A percentile compares a stretch with the other conserved stretches of the same genome.
Evolutionary conservation across 768 basidiomycete genomes (phyloP).

Genomic region (Cubamyces lactineus): DNA sequence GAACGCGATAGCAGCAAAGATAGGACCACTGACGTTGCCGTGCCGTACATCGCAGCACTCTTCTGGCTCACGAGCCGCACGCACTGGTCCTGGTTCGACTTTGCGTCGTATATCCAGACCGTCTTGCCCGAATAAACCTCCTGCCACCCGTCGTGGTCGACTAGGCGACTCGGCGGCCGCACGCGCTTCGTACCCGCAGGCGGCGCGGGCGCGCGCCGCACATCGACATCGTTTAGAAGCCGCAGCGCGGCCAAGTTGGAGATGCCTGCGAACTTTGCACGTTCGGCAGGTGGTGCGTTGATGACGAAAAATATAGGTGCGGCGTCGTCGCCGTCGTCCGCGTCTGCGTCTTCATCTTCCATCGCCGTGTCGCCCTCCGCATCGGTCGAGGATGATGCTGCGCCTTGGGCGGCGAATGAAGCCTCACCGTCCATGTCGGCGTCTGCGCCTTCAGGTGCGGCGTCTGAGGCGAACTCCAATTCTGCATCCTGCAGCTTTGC

Average conservation of each 20-base stretch:
- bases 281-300: conserved; percentile 48
- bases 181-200: conserved; percentile 50
- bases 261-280: conserved; percentile 46
- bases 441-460: conserved; percentile 27
- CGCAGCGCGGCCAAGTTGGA: conserved; percentile 72
- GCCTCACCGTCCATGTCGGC: conserved; percentile 30
- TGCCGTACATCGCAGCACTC: conserved; percentile 67
- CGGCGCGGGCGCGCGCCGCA: conserved; percentile 55
- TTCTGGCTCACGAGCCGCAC: conserved; percentile 65
- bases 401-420: conserved; percentile 26
- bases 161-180: conserved; percentile 56
- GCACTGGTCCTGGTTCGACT: conserved; percentile 68
- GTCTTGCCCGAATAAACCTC: conserved; percentile 71
- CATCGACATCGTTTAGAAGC: conserved; percentile 71
- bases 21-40: conserved; percentile 64
- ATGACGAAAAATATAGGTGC: conserved; percentile 55
- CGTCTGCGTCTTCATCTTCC: conserved; percentile 33
- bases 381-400: conserved; percentile 20
- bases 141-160: conserved; percentile 68
- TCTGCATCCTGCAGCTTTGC: conserved; percentile 56
- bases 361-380: conserved; percentile 29
- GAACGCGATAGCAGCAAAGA: conserved; percentile 1
- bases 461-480: conserved; percentile 50
- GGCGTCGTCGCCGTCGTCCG: conserved; percentile 27
- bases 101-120: conserved; percentile 76